Base-by-base conservation (phyloP, 805 yeast genomes). In the Candida xyloterini region DNA sequence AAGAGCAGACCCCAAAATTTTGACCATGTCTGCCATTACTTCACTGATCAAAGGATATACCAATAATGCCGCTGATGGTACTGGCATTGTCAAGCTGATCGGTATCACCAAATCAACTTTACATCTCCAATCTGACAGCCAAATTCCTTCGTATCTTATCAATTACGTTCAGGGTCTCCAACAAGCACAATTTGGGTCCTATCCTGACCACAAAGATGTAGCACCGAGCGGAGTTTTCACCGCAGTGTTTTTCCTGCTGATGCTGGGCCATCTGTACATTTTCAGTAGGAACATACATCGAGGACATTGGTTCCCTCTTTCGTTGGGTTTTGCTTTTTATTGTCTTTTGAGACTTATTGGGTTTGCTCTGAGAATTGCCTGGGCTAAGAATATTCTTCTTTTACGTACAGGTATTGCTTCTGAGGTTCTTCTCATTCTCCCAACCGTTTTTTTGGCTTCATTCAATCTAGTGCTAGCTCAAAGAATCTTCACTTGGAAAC, bases 401-500 rank as follows among this genome's bases (percentile, higher is more conserved):
- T 53, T 79, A 23, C 56, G 63, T 13, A 46, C 63, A 20, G 91
- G 86, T 26, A 65, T 83, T 34, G 70, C 82, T 2, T 68, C 78
- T 2, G 74, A 71, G 30, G 78, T 80, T 20, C 70, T 83, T 35
- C 54, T 74, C 20, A 70, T 78, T 47, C 63, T 79, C 8, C 79
- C 88, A 3, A 70, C 78, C 13, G 74, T 80, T n/a, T 55, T 78
- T 20, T 55, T 83, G 30, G 76, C 78, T 23, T 71, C 82, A 3
- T 68, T 78, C 52, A 80, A 79, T 54, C 67, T 81, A 58, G 73
- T 81, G 15, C 62, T 84, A 37, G 86, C 86, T 4, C 89, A 82
- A 57, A 73, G 91, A 56, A 65, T 83, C 15, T 81, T 81, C 60
- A 80, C 87, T 5, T 81, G 88, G 85, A 68, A 81, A 57, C 90